Base-by-base conservation (phyloP, 495 filamentous ascomycete species). In the Annulohypoxylon bovei region DNA sequence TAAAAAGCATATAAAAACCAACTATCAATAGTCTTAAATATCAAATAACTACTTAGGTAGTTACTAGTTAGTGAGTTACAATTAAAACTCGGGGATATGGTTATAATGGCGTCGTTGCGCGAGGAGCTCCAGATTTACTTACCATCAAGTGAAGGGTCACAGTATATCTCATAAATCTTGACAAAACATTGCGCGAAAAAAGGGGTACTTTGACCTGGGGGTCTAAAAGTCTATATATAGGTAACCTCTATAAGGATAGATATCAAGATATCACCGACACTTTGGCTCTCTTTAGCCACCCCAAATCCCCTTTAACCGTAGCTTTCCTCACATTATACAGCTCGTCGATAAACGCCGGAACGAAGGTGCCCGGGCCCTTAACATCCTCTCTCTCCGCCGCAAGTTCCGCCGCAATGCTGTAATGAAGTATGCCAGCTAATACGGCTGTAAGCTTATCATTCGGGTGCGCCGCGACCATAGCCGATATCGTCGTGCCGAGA, bases 291-390 rank as follows among this genome's bases (percentile, higher is more conserved):
- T 80, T 76, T 7, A 90, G 76, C 89, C 88, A 91, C 11, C 67
- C 72, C n/a, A 81, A 30, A 39, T 89, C 81, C 0, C 82, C 83
- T 46, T 79, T 74, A 9, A 76, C 74, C 2, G 86, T 84, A 18
- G 81, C 83, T 35, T 78, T 78, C 54, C 84, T 80, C 55, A 88
- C 86, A 11, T 76, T 80, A 73, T 85, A 85, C 50, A 89, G 77
- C 71, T 82, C 91, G 69, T 98, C 94, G 20, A 98, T 80, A 73
- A 97, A 94, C 0, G 91, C 91, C 2, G 93, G 90, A 7, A 97
- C 86, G 81, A 98, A 98, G 14, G 92, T 95, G 1, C 94, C 94
- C 0, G 94, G 93, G 0, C 94, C 94, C 47, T 85, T 76, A 16
- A 87, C 93, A 59, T 92, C 87, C 6, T 80, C 79, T 54, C 88